Evolutionary conservation across 2,329 filamentous ascomycete genomes (phyloP).

Genomic region (Paraconiothyrium brasiliense): DNA sequence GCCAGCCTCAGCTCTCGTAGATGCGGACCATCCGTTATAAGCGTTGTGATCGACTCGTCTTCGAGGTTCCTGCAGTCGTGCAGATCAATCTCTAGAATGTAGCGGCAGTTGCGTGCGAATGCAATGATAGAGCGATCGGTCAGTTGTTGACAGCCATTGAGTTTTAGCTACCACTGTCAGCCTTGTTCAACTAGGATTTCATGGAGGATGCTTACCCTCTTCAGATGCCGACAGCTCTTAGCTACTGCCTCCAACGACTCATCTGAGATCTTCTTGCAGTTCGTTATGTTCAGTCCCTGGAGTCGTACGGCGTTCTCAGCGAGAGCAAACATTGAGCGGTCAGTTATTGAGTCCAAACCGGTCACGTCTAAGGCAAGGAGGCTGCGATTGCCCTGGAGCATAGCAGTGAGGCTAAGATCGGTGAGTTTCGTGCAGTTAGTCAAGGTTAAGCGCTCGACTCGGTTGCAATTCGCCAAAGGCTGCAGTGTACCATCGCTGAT

Average conservation of each 20-base stretch:
- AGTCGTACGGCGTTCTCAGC: conserved; percentile 83
- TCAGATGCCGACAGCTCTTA: conserved; percentile 83
- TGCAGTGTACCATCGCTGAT: conserved; percentile 90
- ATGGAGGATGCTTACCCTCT: conserved; percentile 68
- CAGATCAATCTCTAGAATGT: conserved; percentile 95
- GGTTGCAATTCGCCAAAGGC: conserved; percentile 83
- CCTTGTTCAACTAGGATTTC: neutral
- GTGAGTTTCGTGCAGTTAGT: conserved; percentile 89
- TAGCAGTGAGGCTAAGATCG: conserved; percentile 80
- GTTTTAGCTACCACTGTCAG: conserved; percentile 74
- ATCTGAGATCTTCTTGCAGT: conserved; percentile 84
- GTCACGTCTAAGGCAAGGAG: conserved; percentile 92
- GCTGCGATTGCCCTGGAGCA: conserved; percentile 81
- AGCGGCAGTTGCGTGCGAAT: conserved; percentile 87
- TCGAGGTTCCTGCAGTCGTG: conserved; percentile 84
- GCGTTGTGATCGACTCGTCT: conserved; percentile 81
- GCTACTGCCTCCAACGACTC: conserved; percentile 84
- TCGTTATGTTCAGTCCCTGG: conserved; percentile 92
- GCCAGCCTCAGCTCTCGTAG: conserved; percentile 91
- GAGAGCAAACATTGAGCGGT: conserved; percentile 79
- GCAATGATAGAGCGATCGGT: conserved; percentile 83
- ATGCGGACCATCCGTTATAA: conserved; percentile 80
- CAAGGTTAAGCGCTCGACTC: conserved; percentile 90
- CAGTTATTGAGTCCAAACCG: conserved; percentile 80
- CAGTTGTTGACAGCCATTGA: conserved; percentile 89